phyloP scores from a whole-genome alignment of 176 grass and related monocot species.

The bread wheat (Triticum aestivum) region DNA sequence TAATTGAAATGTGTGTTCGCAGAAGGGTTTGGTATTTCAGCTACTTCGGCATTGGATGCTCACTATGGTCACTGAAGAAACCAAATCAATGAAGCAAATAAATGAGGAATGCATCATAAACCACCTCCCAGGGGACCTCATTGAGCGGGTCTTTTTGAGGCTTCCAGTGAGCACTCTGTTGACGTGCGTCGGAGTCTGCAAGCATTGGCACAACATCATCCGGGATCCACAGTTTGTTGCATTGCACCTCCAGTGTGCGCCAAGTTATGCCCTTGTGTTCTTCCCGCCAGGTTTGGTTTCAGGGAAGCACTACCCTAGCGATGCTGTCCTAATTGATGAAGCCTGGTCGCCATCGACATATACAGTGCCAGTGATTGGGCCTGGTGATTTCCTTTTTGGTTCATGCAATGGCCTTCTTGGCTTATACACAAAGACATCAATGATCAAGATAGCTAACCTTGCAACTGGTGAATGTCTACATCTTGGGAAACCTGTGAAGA shows the following conservation, averaged over 20 bases:
- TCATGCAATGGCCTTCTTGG: conserved; percentile 43
- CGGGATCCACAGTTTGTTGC: neutral
- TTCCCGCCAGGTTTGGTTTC: neutral
- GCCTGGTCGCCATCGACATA: neutral
- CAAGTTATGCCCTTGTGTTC: conserved; percentile 26
- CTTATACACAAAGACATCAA: conserved; percentile 30
- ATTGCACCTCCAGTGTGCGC: conserved; percentile 9
- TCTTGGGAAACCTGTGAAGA: conserved; percentile 23
- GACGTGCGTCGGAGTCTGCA: conserved; percentile 7
- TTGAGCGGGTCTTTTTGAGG: conserved; percentile 15
- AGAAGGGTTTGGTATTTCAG: neutral
- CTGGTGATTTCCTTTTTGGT: conserved; percentile 24
- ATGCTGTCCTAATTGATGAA: conserved; percentile 7
- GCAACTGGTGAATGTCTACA: conserved; percentile 34
- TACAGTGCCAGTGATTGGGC: conserved; percentile 4
- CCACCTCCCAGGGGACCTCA: neutral
- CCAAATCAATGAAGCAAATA: neutral
- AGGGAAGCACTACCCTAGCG: neutral
- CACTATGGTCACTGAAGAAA: neutral
- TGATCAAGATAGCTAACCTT: conserved; percentile 36
- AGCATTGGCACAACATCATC: conserved; percentile 30
- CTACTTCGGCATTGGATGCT: neutral
- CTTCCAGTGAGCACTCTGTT: conserved; percentile 33
- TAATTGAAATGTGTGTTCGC: neutral
- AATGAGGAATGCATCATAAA: neutral